Conservation (phyloP, 2,329 filamentous ascomycete species). For the Volutella citrinella region DNA sequence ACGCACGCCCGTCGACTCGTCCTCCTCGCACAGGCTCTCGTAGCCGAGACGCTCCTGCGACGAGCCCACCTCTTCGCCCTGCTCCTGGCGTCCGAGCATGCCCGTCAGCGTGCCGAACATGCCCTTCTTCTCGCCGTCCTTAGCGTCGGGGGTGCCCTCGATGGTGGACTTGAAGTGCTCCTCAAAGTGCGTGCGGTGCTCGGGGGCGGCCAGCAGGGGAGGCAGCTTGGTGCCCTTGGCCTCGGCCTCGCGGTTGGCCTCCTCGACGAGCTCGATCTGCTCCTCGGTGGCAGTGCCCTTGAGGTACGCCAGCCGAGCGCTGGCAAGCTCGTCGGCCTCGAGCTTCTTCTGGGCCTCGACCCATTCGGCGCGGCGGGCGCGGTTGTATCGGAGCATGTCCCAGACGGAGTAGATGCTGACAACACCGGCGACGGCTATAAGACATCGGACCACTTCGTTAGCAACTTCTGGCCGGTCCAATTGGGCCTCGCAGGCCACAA, state of each 20-base stretch:
- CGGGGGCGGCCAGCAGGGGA: constrained; percentile 46
- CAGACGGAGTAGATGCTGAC: constrained; percentile 57
- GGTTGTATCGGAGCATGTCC: constrained; percentile 62
- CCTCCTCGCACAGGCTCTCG: constrained; percentile 20
- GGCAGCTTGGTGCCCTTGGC: constrained; percentile 46
- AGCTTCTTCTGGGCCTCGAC: constrained; percentile 52
- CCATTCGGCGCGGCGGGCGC: constrained; percentile 58
- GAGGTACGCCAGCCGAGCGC: constrained; percentile 59
- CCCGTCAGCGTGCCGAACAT: constrained; percentile 33
- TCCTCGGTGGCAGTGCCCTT: constrained; percentile 54
- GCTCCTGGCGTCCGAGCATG: constrained; percentile 24
- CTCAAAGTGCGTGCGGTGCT: constrained; percentile 34
- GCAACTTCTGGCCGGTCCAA: no score
- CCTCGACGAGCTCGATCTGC: constrained; percentile 55
- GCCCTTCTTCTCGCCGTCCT: constrained; percentile 24
- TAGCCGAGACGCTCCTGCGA: constrained; percentile 14
- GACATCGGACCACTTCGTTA: neutral
- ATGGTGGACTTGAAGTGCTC: constrained; percentile 33
- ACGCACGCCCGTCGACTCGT: constrained; percentile 16
- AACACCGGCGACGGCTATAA: constrained; percentile 51
- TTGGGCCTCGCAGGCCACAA: no score
- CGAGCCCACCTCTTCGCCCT: constrained; percentile 17
- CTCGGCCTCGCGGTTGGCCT: constrained; percentile 49
- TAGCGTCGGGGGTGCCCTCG: constrained; percentile 17
- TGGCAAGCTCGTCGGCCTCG: constrained; percentile 52